Conservation (phyloP, 176 grass and related monocot genomes). For the Cymbopogon citratus region DNA sequence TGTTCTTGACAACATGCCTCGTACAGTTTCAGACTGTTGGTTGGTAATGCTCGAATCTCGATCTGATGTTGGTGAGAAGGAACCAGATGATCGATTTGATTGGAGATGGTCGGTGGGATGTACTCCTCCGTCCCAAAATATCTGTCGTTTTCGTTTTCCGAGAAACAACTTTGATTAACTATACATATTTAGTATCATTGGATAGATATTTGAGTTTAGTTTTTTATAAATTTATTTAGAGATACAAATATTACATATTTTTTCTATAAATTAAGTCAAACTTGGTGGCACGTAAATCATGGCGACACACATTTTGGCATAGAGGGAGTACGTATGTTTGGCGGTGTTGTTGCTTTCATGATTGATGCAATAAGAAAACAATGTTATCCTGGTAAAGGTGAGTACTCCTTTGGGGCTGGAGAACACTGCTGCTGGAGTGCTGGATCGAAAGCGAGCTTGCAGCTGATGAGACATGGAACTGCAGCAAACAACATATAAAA, state of each 20-base stretch:
- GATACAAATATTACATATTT: too few relatives aligned
- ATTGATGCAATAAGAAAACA: neutral
- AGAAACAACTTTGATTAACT: too few relatives aligned
- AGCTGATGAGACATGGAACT: neutral
- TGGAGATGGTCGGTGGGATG: neutral
- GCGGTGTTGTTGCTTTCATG: neutral
- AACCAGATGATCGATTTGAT: neutral
- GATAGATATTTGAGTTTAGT: too few relatives aligned
- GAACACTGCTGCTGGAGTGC: neutral
- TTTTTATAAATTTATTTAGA: too few relatives aligned
- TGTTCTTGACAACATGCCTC: neutral
- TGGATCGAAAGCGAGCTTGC: neutral
- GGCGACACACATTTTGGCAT: too few relatives aligned
- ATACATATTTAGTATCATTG: too few relatives aligned
- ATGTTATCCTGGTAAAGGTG: slow-evolving; percentile 20
- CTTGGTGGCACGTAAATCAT: too few relatives aligned
- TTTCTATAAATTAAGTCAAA: too few relatives aligned
- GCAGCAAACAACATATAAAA: neutral
- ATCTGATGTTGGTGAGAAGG: neutral
- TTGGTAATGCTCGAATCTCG: neutral
- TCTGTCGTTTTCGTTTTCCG: too few relatives aligned
- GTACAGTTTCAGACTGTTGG: neutral
- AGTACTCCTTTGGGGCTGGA: neutral
- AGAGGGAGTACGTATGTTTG: neutral
- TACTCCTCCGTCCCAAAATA: too few relatives aligned